These are phyloP conservation scores for Saposhnikovia divaricata DNA, from an alignment of 129 eudicot genomes.

Conservation along the genomic window DNA sequence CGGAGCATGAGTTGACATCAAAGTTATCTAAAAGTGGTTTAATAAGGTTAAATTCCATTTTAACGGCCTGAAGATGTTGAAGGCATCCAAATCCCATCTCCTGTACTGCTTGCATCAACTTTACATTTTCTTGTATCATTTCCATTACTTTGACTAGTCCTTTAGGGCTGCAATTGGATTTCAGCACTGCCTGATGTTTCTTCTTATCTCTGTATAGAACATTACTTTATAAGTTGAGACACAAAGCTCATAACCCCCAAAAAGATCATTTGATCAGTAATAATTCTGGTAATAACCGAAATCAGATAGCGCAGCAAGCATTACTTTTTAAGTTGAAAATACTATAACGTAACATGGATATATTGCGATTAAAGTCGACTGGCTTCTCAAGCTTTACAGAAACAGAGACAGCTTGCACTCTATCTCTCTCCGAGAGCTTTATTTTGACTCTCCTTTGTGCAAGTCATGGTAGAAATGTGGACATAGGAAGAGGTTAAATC, in stretches of 20 bases:
- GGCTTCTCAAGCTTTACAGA: neutral
- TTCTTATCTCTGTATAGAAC: neutral
- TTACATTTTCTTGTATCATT: neutral
- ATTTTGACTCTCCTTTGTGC: conserved; percentile 44
- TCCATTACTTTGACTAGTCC: neutral
- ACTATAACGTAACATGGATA: neutral
- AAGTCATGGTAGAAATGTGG: conserved; percentile 25
- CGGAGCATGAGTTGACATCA: too few relatives aligned
- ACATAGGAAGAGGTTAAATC: conserved; percentile 24
- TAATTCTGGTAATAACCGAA: too few relatives aligned
- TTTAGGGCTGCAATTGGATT: neutral
- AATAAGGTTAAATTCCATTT: neutral
- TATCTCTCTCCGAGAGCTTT: conserved; percentile 31
- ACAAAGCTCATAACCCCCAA: too few relatives aligned
- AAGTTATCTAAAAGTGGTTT: neutral
- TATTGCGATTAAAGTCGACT: neutral
- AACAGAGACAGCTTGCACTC: neutral
- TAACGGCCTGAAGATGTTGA: neutral
- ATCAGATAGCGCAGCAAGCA: too few relatives aligned
- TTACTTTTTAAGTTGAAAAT: too few relatives aligned
- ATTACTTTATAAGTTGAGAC: too few relatives aligned
- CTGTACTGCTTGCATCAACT: neutral
- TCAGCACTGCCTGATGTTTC: neutral
- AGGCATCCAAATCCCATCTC: neutral
- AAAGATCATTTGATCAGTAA: too few relatives aligned